Evolutionary conservation across 441 rosid genomes (phyloP).

Genomic region (Omphalea diandra): DNA sequence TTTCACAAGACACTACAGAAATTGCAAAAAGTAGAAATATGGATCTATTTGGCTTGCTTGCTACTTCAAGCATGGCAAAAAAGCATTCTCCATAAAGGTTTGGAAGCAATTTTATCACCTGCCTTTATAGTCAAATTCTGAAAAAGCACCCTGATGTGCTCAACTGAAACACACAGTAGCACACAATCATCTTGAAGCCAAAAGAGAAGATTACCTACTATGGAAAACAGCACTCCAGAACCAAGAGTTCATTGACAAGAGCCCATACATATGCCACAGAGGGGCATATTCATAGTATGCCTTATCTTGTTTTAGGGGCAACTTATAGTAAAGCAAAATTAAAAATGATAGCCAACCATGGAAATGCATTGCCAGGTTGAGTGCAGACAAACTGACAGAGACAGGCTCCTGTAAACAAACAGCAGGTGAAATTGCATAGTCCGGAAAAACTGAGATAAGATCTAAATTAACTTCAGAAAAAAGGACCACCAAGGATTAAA

Average conservation of each 20-base stretch:
- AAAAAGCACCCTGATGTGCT: background rate
- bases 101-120: background rate
- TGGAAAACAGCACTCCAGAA: constrained; percentile 94
- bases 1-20: background rate
- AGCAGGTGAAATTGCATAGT: constrained; percentile 17
- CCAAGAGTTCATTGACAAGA: constrained; percentile 83
- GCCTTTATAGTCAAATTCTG: background rate
- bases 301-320: constrained; percentile 61
- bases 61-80: background rate
- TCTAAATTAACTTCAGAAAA: background rate
- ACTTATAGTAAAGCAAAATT: constrained; percentile 65
- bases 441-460: background rate
- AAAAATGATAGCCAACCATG: constrained; percentile 91
- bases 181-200: background rate
- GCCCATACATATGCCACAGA: constrained; percentile 75
- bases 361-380: constrained; percentile 81
- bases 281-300: constrained; percentile 68
- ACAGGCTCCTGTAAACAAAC: constrained; percentile 63
- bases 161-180: background rate
- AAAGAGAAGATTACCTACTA: constrained; percentile 50
- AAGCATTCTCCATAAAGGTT: background rate
- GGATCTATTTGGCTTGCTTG: background rate
- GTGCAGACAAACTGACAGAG: constrained; percentile 85
- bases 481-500: constrained; percentile 2
- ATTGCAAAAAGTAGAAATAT: background rate